A percentile compares a stretch with the other conserved stretches of the same genome.
Evolutionary conservation across 2,329 filamentous ascomycete genomes (phyloP).

Genomic region (Colletotrichum camelliae): DNA sequence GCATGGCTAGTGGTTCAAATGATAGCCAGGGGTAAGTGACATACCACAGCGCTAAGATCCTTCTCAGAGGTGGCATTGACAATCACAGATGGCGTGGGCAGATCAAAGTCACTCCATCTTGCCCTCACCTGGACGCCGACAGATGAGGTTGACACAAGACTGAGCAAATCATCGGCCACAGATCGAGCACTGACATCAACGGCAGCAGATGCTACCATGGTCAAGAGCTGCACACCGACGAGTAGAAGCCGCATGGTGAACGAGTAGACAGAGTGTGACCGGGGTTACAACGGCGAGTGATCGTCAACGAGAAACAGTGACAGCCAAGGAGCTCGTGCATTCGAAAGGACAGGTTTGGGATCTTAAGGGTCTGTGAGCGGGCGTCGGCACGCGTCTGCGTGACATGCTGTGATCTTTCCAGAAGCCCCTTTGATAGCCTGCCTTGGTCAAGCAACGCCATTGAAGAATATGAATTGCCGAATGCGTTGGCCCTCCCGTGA

Average conservation of each 20-base stretch:
- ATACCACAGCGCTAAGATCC: conserved; percentile 19
- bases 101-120: conserved; percentile 23
- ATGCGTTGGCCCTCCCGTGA: background rate
- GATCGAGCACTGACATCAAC: background rate
- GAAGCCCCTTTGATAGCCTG: background rate
- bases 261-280: background rate
- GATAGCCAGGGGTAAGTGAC: background rate
- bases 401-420: background rate
- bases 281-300: background rate
- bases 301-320: background rate
- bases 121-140: background rate
- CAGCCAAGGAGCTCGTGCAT: background rate
- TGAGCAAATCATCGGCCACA: background rate
- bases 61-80: conserved; percentile 20
- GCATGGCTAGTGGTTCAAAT: background rate
- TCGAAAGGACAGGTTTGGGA: background rate
- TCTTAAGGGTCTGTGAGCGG: background rate
- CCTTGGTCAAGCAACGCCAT: background rate
- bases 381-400: background rate
- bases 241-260: conserved; percentile 4
- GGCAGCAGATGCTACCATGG: background rate
- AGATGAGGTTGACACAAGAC: background rate
- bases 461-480: background rate
- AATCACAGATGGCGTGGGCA: conserved; percentile 23
- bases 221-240: conserved; percentile 1